phyloP scores from a whole-genome alignment of 495 filamentous ascomycete species.

The Cercophora sp. region DNA sequence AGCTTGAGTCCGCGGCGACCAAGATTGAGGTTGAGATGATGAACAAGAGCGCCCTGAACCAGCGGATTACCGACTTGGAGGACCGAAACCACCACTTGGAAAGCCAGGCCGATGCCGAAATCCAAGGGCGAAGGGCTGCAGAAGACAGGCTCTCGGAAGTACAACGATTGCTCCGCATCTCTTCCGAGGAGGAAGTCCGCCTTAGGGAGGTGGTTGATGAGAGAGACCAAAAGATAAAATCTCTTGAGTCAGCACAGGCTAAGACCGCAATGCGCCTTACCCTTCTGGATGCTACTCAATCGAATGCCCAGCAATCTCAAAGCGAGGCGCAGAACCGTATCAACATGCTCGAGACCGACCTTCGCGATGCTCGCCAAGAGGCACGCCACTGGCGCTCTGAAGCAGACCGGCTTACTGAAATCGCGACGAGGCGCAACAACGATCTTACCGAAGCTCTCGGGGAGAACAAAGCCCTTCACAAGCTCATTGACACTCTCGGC shows the following conservation, averaged over 20 bases:
- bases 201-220: constrained; percentile 67
- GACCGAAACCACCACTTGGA: constrained; percentile 42
- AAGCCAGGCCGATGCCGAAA: constrained; percentile 50
- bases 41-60: constrained; percentile 44
- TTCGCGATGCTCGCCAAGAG: constrained; percentile 47
- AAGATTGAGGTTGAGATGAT: constrained; percentile 51
- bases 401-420: constrained; percentile 40
- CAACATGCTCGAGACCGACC: constrained; percentile 44
- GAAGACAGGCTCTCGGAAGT: constrained; percentile 72
- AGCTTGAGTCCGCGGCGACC: constrained; percentile 45
- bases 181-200: constrained; percentile 65
- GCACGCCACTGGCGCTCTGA: constrained; percentile 47
- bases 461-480: constrained; percentile 53
- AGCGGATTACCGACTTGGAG: constrained; percentile 46
- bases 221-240: constrained; percentile 48
- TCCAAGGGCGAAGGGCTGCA: constrained; percentile 59
- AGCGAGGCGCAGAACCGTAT: constrained; percentile 56
- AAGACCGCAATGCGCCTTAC: constrained; percentile 57
- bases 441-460: constrained; percentile 38
- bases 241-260: constrained; percentile 41
- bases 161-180: constrained; percentile 62
- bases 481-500: constrained; percentile 62
- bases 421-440: constrained; percentile 37
- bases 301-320: constrained; percentile 60
- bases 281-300: constrained; percentile 59